phyloP scores from a whole-genome alignment of 306 rosid genomes.

The Cucumis hystrix region DNA sequence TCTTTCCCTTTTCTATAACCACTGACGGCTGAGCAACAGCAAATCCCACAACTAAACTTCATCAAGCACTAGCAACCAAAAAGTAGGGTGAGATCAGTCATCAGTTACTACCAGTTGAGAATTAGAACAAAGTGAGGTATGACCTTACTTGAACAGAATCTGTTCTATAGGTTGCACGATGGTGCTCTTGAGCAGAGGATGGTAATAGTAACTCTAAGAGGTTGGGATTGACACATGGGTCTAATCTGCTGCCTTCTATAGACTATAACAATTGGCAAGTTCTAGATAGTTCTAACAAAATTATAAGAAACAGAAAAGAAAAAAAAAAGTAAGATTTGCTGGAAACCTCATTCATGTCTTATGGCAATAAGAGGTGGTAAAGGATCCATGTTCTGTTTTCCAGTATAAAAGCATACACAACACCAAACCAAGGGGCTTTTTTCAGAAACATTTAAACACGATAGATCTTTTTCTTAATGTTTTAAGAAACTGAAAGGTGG shows the following conservation, averaged over 20 bases:
- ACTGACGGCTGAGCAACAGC: background rate
- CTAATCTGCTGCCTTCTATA: background rate
- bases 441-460: background rate
- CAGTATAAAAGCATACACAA: background rate
- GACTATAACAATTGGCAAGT: background rate
- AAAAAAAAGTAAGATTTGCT: background rate
- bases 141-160: background rate
- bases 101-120: background rate
- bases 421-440: background rate
- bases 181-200: background rate
- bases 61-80: background rate
- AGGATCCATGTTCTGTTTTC: background rate
- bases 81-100: background rate
- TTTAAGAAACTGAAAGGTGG: background rate
- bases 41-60: background rate
- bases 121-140: background rate
- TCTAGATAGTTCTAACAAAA: background rate
- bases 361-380: no score
- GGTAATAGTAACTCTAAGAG: background rate
- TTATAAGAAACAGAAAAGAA: background rate
- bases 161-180: background rate
- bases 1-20: background rate
- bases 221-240: background rate
- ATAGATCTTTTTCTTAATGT: background rate
- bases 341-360: background rate